These are phyloP conservation scores for Syncephalastrum racemosum DNA, from an alignment of 371 early-diverging fungal species.

Conservation along the genomic window DNA sequence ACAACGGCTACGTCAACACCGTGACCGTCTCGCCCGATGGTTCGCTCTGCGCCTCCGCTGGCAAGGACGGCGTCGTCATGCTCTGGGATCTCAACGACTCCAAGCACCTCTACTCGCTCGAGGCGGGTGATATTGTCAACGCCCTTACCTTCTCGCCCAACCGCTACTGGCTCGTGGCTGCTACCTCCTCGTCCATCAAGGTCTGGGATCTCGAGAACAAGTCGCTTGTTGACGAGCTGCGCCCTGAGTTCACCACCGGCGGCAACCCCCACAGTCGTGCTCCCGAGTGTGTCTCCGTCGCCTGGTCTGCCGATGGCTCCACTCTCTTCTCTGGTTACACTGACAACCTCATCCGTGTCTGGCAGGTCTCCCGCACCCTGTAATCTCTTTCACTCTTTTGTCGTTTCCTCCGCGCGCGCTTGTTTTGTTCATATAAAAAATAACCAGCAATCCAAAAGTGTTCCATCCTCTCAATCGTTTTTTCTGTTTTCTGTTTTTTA, in stretches of 20 bases:
- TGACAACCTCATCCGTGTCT: slow-evolving; percentile 94
- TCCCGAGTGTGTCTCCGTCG: slow-evolving; percentile 89
- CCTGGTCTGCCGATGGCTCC: slow-evolving; percentile 98
- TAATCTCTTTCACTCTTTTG: slow-evolving; percentile 17
- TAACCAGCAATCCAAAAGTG: too few relatives aligned
- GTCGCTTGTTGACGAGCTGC: slow-evolving; percentile 94
- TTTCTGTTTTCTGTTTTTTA: too few relatives aligned
- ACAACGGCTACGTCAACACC: slow-evolving; percentile 97
- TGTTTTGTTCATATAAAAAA: too few relatives aligned
- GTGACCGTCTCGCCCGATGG: slow-evolving; percentile 99
- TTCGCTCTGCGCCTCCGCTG: slow-evolving; percentile 99
- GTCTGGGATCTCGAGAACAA: slow-evolving; percentile 99
- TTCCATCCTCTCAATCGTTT: too few relatives aligned
- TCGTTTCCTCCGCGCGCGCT: too few relatives aligned
- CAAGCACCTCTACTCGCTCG: slow-evolving; percentile 99
- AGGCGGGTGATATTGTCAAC: slow-evolving; percentile 95
- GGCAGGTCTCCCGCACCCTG: slow-evolving; percentile 79
- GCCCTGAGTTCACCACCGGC: slow-evolving; percentile 82
- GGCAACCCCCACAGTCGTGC: slow-evolving; percentile 75
- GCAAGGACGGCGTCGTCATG: slow-evolving; percentile 99
- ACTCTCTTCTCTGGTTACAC: slow-evolving; percentile 98
- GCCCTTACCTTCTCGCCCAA: slow-evolving; percentile 98
- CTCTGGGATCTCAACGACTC: slow-evolving; percentile 99
- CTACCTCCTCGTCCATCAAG: slow-evolving; percentile 95
- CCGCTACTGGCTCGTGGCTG: slow-evolving; percentile 99